Evolutionary conservation across 1,284 basidiomycete species (phyloP).

Genomic region (Peniophora sp.): DNA sequence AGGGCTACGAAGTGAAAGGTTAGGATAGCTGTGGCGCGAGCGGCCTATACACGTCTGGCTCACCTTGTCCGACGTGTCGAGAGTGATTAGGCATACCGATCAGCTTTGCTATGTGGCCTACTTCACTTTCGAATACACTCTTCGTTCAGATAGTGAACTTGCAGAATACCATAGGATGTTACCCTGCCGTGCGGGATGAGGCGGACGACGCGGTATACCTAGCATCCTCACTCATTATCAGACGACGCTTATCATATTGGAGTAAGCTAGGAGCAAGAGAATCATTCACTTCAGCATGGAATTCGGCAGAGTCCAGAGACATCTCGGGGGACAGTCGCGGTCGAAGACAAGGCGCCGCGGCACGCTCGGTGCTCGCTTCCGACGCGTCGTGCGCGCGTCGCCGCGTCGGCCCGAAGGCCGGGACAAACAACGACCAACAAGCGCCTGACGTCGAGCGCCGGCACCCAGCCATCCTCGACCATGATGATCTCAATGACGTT

Average conservation of each 20-base stretch:
- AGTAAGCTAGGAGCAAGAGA: neutral
- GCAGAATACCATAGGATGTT: conserved; percentile 52
- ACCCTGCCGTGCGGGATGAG: conserved; percentile 53
- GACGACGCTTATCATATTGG: neutral
- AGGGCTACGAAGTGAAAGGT: conserved; percentile 34
- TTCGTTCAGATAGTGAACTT: neutral
- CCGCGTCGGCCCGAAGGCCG: no score
- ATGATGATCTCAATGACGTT: no score
- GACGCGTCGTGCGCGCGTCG: no score
- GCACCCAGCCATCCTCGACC: no score
- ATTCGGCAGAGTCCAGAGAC: conserved; percentile 51
- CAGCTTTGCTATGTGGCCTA: conserved; percentile 76
- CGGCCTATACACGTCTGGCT: conserved; percentile 10
- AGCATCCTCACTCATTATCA: neutral
- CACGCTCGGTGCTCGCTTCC: no score
- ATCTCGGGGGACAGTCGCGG: neutral
- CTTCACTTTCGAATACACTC: neutral
- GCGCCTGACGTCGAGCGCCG: no score
- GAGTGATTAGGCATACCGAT: conserved; percentile 79
- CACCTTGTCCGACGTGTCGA: conserved; percentile 79
- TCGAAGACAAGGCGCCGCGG: no score
- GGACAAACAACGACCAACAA: no score
- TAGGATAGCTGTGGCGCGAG: neutral
- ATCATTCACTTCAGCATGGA: conserved; percentile 46
- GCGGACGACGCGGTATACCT: conserved; percentile 64